Evolutionary conservation across 108 stramenopile species (phyloP).

Genomic region (Mediolabrus comicus): DNA sequence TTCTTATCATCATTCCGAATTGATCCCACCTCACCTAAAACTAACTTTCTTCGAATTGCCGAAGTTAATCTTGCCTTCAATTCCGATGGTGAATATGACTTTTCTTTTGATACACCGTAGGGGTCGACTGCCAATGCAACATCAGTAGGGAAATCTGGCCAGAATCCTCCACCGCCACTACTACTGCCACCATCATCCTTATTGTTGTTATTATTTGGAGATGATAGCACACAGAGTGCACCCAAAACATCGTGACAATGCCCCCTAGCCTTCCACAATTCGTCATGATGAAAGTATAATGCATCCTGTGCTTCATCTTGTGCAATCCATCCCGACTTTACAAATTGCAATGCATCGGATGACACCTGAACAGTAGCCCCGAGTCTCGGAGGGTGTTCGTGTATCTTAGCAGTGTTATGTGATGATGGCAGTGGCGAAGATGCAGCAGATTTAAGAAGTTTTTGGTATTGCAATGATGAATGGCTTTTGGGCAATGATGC

Average conservation of each 20-base stretch:
- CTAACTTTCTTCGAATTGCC: conserved; percentile 75
- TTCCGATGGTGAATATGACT: conserved; percentile 49
- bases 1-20: background rate
- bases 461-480: conserved; percentile 1
- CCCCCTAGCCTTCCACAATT: conserved; percentile 55
- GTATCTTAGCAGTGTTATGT: conserved; percentile 19
- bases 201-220: background rate
- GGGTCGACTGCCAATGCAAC: conserved; percentile 63
- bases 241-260: conserved; percentile 81
- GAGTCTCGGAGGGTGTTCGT: conserved; percentile 12
- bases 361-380: conserved; percentile 46
- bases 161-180: conserved; percentile 35
- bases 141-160: conserved; percentile 77
- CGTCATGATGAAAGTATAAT: conserved; percentile 84
- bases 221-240: conserved; percentile 55
- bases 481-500: conserved; percentile 39
- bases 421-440: background rate
- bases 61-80: conserved; percentile 64
- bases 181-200: background rate
- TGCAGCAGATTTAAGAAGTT: background rate
- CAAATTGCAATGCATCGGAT: conserved; percentile 66
- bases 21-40: conserved; percentile 73
- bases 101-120: conserved; percentile 61
- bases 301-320: conserved; percentile 89
- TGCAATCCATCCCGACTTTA: conserved; percentile 60